Conservation (phyloP, 805 yeast genomes). For the Hanseniaspora jakobsenii region DNA sequence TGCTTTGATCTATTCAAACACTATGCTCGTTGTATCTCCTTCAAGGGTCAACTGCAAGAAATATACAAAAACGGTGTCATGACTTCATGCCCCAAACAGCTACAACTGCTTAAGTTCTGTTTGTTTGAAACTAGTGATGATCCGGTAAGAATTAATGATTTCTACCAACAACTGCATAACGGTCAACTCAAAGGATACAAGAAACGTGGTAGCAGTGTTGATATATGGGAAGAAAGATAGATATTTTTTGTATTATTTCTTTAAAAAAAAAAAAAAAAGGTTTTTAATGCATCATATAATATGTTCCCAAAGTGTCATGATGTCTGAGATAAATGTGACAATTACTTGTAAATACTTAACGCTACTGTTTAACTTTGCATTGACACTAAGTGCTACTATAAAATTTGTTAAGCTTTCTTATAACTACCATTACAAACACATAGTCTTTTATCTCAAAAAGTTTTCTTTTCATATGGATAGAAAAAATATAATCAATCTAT, state of each 20-base stretch:
- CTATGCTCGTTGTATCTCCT: conserved; percentile 68
- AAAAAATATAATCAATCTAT: too few relatives aligned
- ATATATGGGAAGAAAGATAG: conserved; percentile 53
- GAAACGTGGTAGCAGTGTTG: conserved; percentile 66
- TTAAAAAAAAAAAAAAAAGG: background rate
- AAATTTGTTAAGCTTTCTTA: too few relatives aligned
- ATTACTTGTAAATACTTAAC: too few relatives aligned
- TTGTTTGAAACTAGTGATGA: conserved; percentile 38
- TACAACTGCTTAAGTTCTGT: conserved; percentile 73
- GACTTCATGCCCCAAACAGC: conserved; percentile 55
- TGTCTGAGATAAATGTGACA: too few relatives aligned
- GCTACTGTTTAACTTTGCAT: too few relatives aligned
- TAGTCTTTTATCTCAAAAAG: too few relatives aligned
- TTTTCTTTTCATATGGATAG: too few relatives aligned
- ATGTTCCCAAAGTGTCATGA: too few relatives aligned
- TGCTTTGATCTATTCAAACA: conserved; percentile 38
- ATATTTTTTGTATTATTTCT: background rate
- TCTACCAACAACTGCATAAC: conserved; percentile 40
- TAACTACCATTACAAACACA: too few relatives aligned
- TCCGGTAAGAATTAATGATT: conserved; percentile 55
- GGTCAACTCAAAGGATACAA: conserved; percentile 21
- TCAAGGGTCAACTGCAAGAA: conserved; percentile 80
- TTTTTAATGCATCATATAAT: background rate
- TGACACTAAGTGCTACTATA: too few relatives aligned
- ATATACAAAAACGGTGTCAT: conserved; percentile 76